Evolutionary conservation across 768 basidiomycete species (phyloP).

Genomic region (Tubosaeta sp.): DNA sequence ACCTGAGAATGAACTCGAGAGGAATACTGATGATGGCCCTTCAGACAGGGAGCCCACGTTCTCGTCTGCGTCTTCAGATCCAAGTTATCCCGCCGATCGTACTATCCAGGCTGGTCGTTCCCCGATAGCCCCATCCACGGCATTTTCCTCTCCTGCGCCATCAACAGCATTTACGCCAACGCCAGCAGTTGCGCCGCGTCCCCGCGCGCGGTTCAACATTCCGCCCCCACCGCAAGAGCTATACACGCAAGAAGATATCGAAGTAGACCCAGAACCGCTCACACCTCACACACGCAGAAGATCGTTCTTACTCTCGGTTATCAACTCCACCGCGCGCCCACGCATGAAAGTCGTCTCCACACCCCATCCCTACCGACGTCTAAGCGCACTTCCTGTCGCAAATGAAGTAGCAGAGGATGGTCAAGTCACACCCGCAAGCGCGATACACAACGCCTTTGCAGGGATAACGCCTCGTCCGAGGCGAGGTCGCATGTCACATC

Average conservation of each 20-base stretch:
- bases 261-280: slow-evolving; percentile 41
- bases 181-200: slow-evolving; percentile 57
- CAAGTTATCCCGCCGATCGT: slow-evolving; percentile 28
- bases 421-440: slow-evolving; percentile 30
- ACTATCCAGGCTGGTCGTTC: slow-evolving; percentile 29
- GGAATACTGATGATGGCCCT: slow-evolving; percentile 23
- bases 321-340: slow-evolving; percentile 78
- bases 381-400: slow-evolving; percentile 56
- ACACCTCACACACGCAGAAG: slow-evolving; percentile 73
- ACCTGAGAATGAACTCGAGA: slow-evolving; percentile 22
- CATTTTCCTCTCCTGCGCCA: slow-evolving; percentile 51
- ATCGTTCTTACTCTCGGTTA: slow-evolving; percentile 79
- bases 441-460: slow-evolving; percentile 52
- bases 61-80: slow-evolving; percentile 57
- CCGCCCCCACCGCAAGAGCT: slow-evolving; percentile 42
- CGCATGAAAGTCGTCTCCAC: slow-evolving; percentile 44
- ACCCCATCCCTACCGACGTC: slow-evolving; percentile 46
- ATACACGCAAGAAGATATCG: slow-evolving; percentile 30
- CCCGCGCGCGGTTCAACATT: slow-evolving; percentile 58
- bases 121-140: slow-evolving; percentile 36
- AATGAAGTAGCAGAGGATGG: slow-evolving; percentile 32
- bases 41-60: slow-evolving; percentile 58
- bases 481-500: slow-evolving; percentile 54
- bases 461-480: slow-evolving; percentile 63
- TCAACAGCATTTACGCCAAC: slow-evolving; percentile 66